Evolutionary conservation across 345 rosid genomes (phyloP).

Genomic region (Reutealis trisperma): DNA sequence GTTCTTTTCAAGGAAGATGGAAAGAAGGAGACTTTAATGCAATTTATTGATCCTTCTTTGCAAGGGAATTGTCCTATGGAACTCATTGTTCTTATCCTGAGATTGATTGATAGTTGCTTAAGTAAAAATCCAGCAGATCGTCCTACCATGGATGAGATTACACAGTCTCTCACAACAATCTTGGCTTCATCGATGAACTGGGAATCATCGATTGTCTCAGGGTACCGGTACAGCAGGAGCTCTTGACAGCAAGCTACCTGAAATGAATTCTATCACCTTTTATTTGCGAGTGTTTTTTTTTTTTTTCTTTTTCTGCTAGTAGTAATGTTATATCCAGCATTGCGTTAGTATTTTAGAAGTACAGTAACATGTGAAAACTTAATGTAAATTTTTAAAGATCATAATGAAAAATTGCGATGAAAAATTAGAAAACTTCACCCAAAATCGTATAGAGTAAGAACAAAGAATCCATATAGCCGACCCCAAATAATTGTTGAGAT

Average conservation of each 20-base stretch:
- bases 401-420: no score
- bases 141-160: conserved; percentile 67
- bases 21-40: conserved; percentile 29
- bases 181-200: conserved; percentile 37
- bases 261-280: not conserved
- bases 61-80: conserved; percentile 48
- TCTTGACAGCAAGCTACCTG: conserved; percentile 1
- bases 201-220: conserved; percentile 35
- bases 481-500: no score
- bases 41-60: conserved; percentile 43
- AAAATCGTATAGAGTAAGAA: no score
- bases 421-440: no score
- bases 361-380: not conserved
- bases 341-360: not conserved
- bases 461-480: no score
- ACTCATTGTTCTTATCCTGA: conserved; percentile 38
- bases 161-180: conserved; percentile 51
- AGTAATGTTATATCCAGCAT: not conserved
- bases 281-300: not conserved
- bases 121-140: conserved; percentile 57
- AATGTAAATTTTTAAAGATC: not conserved
- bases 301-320: not conserved
- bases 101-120: conserved; percentile 56
- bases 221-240: conserved; percentile 10
- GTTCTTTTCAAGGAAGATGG: conserved; percentile 31